Conservation (phyloP, 2,329 filamentous ascomycete genomes). For the Cryphonectria carpinicola region DNA sequence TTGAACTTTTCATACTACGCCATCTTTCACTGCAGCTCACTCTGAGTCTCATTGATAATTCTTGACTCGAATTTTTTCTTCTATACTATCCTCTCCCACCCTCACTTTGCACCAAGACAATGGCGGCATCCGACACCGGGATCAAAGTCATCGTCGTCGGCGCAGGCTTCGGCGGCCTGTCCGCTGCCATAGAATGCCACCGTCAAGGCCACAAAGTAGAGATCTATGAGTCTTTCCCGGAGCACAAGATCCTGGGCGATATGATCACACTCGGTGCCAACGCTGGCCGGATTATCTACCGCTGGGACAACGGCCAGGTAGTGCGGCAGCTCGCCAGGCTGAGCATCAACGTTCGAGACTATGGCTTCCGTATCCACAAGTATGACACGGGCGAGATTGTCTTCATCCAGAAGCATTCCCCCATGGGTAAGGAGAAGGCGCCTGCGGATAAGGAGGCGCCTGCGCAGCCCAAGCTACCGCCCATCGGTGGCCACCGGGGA, state of each 20-base stretch:
- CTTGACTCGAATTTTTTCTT: too few relatives aligned
- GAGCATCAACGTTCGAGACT: background rate
- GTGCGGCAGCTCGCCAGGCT: background rate
- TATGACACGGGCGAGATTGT: background rate
- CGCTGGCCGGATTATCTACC: constrained; percentile 16
- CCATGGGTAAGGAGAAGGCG: background rate
- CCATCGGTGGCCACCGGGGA: background rate
- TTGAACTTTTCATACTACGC: background rate
- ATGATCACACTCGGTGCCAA: background rate
- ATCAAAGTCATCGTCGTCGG: background rate
- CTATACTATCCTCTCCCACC: background rate
- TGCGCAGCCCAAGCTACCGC: background rate
- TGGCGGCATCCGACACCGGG: background rate
- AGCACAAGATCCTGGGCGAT: background rate
- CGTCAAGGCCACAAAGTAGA: background rate
- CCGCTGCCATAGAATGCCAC: background rate
- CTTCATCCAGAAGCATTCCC: background rate
- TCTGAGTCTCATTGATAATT: too few relatives aligned
- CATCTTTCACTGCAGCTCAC: background rate
- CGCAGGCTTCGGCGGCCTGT: background rate
- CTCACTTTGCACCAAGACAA: background rate
- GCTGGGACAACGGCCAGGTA: constrained; percentile 14
- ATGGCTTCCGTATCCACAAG: background rate
- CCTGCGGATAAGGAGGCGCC: background rate
- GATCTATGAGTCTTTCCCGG: background rate